phyloP scores from a whole-genome alignment of 768 basidiomycete genomes.

The Lactifluus rugatus region DNA sequence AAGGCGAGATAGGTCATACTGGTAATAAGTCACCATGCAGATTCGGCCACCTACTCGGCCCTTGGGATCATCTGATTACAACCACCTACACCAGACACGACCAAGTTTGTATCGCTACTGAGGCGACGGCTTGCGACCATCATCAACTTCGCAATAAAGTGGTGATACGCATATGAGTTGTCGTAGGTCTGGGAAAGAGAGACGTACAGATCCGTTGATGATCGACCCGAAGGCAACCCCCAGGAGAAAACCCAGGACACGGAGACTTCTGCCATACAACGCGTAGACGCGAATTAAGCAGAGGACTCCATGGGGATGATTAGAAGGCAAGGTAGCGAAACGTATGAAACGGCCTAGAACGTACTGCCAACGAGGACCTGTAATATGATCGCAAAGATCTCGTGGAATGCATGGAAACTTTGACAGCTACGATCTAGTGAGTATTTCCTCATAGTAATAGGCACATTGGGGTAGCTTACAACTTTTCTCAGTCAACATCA shows the following conservation, averaged over 20 bases:
- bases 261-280: not conserved
- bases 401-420: not conserved
- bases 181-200: not conserved
- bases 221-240: not conserved
- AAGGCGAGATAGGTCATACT: not conserved
- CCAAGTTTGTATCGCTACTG: not conserved
- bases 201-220: not conserved
- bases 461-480: too few species aligned
- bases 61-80: not conserved
- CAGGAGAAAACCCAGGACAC: not conserved
- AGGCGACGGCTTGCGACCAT: not conserved
- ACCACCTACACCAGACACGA: not conserved
- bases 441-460: too few species aligned
- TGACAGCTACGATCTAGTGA: not conserved
- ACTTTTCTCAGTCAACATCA: too few species aligned
- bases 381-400: not conserved
- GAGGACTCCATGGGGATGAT: not conserved
- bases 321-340: not conserved
- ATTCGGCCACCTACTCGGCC: not conserved
- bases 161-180: not conserved
- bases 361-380: not conserved
- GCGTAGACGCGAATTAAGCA: constrained; percentile 2
- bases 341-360: not conserved
- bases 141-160: not conserved
- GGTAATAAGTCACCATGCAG: not conserved